Base-by-base conservation (phyloP, 2,329 filamentous ascomycete species). In the Ophiobolus disseminans region DNA sequence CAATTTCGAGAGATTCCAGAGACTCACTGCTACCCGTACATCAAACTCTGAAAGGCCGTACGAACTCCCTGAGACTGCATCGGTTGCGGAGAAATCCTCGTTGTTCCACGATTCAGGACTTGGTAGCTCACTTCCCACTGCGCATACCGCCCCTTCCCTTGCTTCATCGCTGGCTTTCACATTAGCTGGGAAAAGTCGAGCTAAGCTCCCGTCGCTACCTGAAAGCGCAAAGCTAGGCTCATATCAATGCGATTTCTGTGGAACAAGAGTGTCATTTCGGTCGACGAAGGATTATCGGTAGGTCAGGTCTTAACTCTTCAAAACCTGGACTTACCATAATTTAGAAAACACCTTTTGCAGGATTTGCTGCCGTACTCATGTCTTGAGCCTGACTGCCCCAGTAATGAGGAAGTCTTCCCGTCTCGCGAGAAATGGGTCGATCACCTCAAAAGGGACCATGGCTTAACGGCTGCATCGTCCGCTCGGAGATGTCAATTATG, bases 341-440 rank as follows among this genome's bases (percentile, higher is more conserved):
- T 17, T 21, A 45, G 43, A 21, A 21, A 35, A 26, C 44, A 47
- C 22, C 20, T 47, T 3, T 25, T 47, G 4, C 17, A 40, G 19
- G 44, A 47, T 19, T 26, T 47, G 14, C 26, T 25, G n/a, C 44
- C 37, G 20, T 47, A 47, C n/a, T 35, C 43, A 7, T 45, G 43
- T 22, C 23, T 45, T 3, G 43, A 45, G 22, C 9, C 22, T 13
- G 23, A 31, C 13, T 45, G 43, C 11, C 3, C 32, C 3, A 6
- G 26, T 6, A 44, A 7, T 17, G 16, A 19, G 20, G 14, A 16
- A 13, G 13, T 22, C 10, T 45, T 45, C 16, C 34, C 13, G 13
- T 7, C 16, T 8, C 34, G 43, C 28, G 10, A 39, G 4, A 17
- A 30, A 4, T 45, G 43, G 43, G 30, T 39, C 20, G 17, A 30